phyloP scores from a whole-genome alignment of 768 basidiomycete species.

The Lentinus brumalis region DNA sequence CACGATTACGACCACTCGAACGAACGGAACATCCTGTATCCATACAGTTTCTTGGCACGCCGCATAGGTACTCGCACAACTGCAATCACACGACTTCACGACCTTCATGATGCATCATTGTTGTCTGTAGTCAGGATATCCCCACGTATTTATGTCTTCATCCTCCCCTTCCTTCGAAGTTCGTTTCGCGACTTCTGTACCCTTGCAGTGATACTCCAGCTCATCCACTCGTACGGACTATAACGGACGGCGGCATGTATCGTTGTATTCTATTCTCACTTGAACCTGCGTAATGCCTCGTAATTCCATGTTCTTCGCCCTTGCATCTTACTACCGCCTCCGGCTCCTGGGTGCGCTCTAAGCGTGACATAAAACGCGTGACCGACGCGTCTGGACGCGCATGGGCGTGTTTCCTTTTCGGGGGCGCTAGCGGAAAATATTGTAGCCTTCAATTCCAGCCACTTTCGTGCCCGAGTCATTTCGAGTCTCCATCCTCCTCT shows the following conservation, averaged over 20 bases:
- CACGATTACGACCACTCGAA: neutral
- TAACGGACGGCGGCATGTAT: neutral
- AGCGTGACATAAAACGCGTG: slow-evolving; percentile 7
- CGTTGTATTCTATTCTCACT: neutral
- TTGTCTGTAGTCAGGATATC: neutral
- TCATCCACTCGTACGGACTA: neutral
- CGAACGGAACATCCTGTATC: neutral
- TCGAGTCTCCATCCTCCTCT: neutral
- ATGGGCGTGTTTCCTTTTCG: slow-evolving; percentile 6
- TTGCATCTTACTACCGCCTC: neutral
- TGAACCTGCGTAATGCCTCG: neutral
- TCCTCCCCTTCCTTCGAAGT: neutral
- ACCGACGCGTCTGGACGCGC: slow-evolving; percentile 17
- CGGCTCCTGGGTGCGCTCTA: neutral
- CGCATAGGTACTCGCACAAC: neutral
- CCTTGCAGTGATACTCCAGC: neutral
- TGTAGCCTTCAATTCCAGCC: neutral
- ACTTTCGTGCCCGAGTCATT: slow-evolving; percentile 13
- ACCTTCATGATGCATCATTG: slow-evolving; percentile 8
- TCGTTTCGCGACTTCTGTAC: neutral
- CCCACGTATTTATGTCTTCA: neutral
- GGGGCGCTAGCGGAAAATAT: slow-evolving; percentile 13
- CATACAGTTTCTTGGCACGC: slow-evolving; percentile 3
- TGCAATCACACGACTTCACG: slow-evolving; percentile 3
- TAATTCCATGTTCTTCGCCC: neutral